Evolutionary conservation across 23 red algal species (phyloP).

Genomic region (Chondrus crispus): DNA sequence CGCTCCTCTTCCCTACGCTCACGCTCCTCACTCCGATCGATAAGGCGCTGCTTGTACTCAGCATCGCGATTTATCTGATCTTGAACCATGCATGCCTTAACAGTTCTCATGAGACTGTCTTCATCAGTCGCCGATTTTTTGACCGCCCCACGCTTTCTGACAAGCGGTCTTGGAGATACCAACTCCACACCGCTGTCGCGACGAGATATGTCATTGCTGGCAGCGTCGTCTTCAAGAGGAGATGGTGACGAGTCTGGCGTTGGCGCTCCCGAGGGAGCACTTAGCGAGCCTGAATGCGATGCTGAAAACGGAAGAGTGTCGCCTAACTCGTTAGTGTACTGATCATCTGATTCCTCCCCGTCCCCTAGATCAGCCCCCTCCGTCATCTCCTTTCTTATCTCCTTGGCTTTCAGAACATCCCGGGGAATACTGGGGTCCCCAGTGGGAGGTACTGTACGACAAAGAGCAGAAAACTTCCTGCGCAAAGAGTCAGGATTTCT

Average conservation of each 20-base stretch:
- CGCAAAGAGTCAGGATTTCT: neutral
- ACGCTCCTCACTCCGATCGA: neutral
- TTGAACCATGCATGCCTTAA: neutral
- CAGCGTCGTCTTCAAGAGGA: too few species aligned
- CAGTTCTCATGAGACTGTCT: neutral
- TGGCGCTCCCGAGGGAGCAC: too few species aligned
- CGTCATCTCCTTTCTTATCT: neutral
- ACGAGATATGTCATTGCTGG: too few species aligned
- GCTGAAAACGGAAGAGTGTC: neutral
- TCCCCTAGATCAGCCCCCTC: neutral
- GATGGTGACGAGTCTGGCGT: too few species aligned
- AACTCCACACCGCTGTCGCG: too few species aligned
- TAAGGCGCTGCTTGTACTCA: neutral
- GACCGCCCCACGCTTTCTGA: neutral
- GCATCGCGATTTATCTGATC: neutral
- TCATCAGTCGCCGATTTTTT: neutral
- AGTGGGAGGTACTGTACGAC: neutral
- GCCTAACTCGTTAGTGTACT: neutral
- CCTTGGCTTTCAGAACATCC: neutral
- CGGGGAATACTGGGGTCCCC: neutral
- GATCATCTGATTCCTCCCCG: neutral
- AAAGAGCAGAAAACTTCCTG: neutral
- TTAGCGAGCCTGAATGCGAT: too few species aligned
- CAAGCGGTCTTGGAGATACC: neutral
- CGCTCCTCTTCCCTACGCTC: constrained; percentile 1